A percentile compares a stretch with the other conserved stretches of the same genome.
Evolutionary conservation across 2,329 filamentous ascomycete species (phyloP).

Genomic region (Tolypocladium pustulatum): DNA sequence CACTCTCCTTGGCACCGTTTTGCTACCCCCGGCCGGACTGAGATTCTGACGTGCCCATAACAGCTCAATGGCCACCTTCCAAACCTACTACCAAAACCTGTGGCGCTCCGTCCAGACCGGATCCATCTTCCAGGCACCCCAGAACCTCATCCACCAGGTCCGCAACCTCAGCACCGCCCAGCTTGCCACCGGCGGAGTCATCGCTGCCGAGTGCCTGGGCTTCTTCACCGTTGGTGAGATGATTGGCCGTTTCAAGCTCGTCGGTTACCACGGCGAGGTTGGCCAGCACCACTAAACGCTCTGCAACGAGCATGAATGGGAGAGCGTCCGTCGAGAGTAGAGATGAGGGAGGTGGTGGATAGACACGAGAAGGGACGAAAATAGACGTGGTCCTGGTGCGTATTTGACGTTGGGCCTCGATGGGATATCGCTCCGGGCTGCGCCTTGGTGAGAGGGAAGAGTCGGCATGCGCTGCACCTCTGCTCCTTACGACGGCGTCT

Average conservation of each 20-base stretch:
- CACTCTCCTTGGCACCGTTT: conserved; percentile 4
- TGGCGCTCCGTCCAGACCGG: conserved; percentile 60
- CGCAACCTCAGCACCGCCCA: conserved; percentile 64
- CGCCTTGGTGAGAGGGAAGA: background rate
- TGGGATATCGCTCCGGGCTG: background rate
- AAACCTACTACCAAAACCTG: conserved; percentile 72
- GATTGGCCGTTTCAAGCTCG: conserved; percentile 86
- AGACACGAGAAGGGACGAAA: background rate
- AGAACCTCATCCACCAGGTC: conserved; percentile 43
- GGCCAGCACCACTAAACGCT: conserved; percentile 48
- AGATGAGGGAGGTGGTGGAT: background rate
- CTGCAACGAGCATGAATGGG: background rate
- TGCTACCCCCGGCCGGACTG: background rate
- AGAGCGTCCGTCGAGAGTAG: background rate
- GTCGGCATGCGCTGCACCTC: background rate
- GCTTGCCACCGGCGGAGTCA: conserved; percentile 62
- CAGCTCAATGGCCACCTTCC: conserved; percentile 72
- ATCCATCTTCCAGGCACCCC: conserved; percentile 44
- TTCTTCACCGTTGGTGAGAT: conserved; percentile 99
- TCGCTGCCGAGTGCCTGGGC: conserved; percentile 77
- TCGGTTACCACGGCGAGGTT: conserved; percentile 75
- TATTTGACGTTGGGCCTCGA: background rate
- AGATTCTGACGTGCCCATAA: conserved; percentile 1
- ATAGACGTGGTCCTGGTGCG: background rate
- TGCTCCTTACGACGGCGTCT: background rate